Base-by-base conservation (phyloP, 331 rosid species). In the Cucumis variabilis region DNA sequence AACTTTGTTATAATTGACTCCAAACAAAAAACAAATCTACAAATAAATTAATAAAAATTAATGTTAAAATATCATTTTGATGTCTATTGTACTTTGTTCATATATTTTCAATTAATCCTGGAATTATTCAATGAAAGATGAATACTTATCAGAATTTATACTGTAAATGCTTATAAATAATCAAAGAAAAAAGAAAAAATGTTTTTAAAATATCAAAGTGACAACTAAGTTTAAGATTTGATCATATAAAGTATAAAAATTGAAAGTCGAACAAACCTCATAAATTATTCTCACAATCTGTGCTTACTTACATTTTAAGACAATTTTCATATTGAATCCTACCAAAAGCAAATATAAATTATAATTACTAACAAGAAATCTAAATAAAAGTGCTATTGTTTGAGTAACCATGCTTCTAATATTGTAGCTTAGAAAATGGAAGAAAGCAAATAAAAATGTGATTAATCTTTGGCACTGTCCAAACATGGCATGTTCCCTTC, bases 391-490 rank as follows among this genome's bases (percentile, higher is more conserved):
- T 12, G 62, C 28, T 4, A 62, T 23, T 66, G 3, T 25, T 11
- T 14, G 48, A 24, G 27, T 14, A 69, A 20, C 55, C 55, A 21
- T 41, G 19, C 23, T 51, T 44, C 21, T 21, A 68, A 27, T 24
- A 69, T 44, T 11, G 27, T 17, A 80, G 19, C 9, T 44, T 28
- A 63, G 62, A 37, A 74, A 71, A 73, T 14, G 37, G 70, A 80
- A 41, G 78, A 82, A 86, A 82, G 60, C 84, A 62, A 46, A 77
- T 44, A 70, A 86, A 85, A 30, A 33, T 85, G 88, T 91, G 89
- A 88, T 91, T 88, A 88, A 86, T 88, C 90, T 84, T 83, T 86
- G 93, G 88, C 89, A 83, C 84, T 84, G 87, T 79, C 86, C 89
- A 83, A 63, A 66, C 80, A 28, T 62, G 72, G 89, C 89, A 91